Evolutionary conservation across 2,329 filamentous ascomycete species (phyloP), one percentile per base, ranked within the genome.

Genomic region (Aureobasidium zeae): DNA sequence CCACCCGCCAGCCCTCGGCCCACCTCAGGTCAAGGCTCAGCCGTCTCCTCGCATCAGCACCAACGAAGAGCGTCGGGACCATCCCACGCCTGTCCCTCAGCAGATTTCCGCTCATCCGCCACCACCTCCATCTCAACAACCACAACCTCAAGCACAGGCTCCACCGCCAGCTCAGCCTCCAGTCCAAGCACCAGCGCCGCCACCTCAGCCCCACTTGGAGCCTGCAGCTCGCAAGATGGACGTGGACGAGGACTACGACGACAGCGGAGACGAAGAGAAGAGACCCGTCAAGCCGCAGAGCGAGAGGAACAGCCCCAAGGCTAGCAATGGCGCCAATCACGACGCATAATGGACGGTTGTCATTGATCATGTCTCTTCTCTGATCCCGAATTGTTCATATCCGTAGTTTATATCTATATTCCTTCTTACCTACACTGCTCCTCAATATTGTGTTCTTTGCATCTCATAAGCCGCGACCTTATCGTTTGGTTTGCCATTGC

Each of bases 241-340:
- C 5, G 85, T 96, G 15, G 88, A 98, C 53, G 91, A 98, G 61
- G 84, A 96, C 60, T 96, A 98, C 56, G 89, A 96, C 60, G 89
- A 96, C 56, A 89, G 88, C 46, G 86, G 78, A 4, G 88, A 94
- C 52, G 89, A 95, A 48, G 83, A 91, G 29, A 78, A 77, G 61
- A 62, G 69, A 49, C 61, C 54, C 12, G 42, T 57, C 31, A 68
- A 67, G 49, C 63, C 66, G 44, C 66, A 68, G 51, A 67, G 66
- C 48, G 65, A 63, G 46, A 60, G 65, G 28, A 64, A 58, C 42
- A 70, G 66, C 50, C 68, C 68, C 2, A 57, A 56, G 47, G 42
- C 53, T 17, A 42, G 36, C 25, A 41, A 46, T 29, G 44, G 34
- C n/a, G 26, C 35, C 12, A 37, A 25, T 7, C 39, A 43, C 9